These are phyloP conservation scores for Flueggea neowawraea DNA, from an alignment of 441 rosid genomes.

Conservation along the genomic window DNA sequence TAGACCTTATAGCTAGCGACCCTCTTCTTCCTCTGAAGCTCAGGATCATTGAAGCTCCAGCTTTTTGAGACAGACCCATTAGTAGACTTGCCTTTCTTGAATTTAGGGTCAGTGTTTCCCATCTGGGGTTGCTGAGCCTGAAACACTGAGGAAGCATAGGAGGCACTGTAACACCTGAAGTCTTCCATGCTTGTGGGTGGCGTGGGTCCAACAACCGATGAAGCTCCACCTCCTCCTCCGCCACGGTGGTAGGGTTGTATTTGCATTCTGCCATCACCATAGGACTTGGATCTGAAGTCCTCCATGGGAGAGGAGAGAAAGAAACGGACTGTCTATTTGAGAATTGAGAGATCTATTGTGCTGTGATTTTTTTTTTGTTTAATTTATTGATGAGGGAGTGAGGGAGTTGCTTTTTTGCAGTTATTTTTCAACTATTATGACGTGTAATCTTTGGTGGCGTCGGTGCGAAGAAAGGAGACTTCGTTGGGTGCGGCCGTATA, in stretches of 20 bases:
- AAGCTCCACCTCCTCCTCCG: conserved; percentile 9
- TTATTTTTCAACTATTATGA: no score
- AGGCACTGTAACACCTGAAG: conserved; percentile 66
- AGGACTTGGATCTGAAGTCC: conserved; percentile 50
- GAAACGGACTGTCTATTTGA: no score
- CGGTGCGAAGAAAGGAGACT: no score
- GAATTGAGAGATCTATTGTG: no score
- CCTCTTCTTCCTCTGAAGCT: conserved; percentile 69
- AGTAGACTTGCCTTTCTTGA: conserved; percentile 47
- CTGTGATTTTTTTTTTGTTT: no score
- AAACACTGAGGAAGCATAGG: conserved; percentile 35
- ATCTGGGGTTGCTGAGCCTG: conserved; percentile 28
- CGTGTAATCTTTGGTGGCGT: no score
- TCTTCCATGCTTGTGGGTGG: conserved; percentile 41
- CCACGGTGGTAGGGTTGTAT: conserved; percentile 15
- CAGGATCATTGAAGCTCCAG: conserved; percentile 58
- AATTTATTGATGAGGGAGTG: no score
- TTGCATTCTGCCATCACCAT: conserved; percentile 31
- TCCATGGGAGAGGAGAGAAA: conserved; percentile 23
- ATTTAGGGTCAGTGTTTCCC: conserved; percentile 24
- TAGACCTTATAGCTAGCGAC: conserved; percentile 72
- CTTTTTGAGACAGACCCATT: conserved; percentile 33
- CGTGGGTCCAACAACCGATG: conserved; percentile 8
- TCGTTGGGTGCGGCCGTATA: no score
- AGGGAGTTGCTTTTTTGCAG: no score